Base-by-base conservation (phyloP, 148 eudicot genomes). In the Amaranthus hypochondriacus region DNA sequence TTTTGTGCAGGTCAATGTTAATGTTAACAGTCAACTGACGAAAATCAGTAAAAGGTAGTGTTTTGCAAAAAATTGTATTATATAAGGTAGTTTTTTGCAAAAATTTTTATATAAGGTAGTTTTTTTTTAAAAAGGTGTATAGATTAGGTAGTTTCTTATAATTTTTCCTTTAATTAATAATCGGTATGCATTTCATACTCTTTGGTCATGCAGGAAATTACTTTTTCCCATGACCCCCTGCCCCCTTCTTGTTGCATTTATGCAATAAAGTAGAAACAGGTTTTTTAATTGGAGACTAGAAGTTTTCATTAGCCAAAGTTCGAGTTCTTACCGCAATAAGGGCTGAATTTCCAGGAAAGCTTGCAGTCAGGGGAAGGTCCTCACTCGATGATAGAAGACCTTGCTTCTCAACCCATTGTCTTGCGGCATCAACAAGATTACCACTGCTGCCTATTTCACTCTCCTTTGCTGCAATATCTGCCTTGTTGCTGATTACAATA, bases 341-440 rank as follows among this genome's bases (percentile, higher is more conserved):
- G 75, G 96, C 88, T 71, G 87, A 88, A 79, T 83, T 81, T 65
- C 91, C 85, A 42, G 97, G 97, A 75, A 92, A 92, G 76, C 87
- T 88, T 80, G 87, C 96, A 51, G 88, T 82, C 81, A 88, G 52
- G 12, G 97, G 97, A 57, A 92, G 87, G 78, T 92, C 97, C 64
- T 92, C 97, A 55, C 86, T 87, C 50, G 89, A 80, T 57, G 96
- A 84, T 73, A 92, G 91, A 60, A 92, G 84, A 70, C 97, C 97
- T 80, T 92, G 97, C 85, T 92, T 92, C 81, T 92, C 97, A 68
- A 90, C 97, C 97, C 97, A 92, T 52, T 92, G 93, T 47, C 89
- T 87, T 51, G 96, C 97, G 59, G 80, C 84, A 77, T 92, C 97
- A 72, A 92, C 96, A 73, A 92, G 97, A 81, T 92, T 92, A 64